Base-by-base conservation (phyloP, 306 rosid genomes). In the Ormosia emarginata region DNA sequence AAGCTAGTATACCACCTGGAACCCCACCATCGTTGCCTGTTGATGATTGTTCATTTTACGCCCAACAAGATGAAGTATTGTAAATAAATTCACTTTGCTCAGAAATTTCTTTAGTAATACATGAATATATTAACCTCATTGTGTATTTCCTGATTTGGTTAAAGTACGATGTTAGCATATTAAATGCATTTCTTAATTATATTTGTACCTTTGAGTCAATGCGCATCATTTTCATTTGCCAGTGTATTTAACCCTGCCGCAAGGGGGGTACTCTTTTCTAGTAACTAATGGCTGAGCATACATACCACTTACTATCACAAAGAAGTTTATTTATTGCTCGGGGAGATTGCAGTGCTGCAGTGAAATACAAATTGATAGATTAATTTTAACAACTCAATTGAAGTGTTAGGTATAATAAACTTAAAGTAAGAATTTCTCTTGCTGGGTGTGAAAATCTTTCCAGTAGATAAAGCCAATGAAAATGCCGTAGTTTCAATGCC, bases 1-100 rank as follows among this genome's bases (percentile, higher is more conserved):
- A 86, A 2, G 95, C 99, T 82, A 88, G 85, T 84, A 94, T 96
- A 77, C 98, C 99, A 12, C 99, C 99, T 17, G 99, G 99, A 83
- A 96, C 99, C 68, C 98, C 99, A 7, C 97, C 99, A 29, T 92
- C 99, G 1, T 64, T 96, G 81, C 99, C 99, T 18, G 61, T 90
- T 56, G 97, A 92, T 18, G 92, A 90, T 71, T 90, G 87, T 69
- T 88, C 88, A 53, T 83, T 87, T 47, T 93, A 89, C 64, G 6
- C 74, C 69, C 98, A 90, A 77, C 92, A 87, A 69, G 99, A 96
- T 58, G 92, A 85, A 47, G 71, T 93, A 13, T 70, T 91, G 88
- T 93, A 90, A 85, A 82, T 78, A 24, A 37, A 40, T 70, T 59
- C 64, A 12, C 77, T 7, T 4, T 56, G 13, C 2, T 68, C 30